Percentiles rank a stretch among this genome's conserved stretches.
These are phyloP conservation scores for Rhododendron henanense DNA, from an alignment of 148 eudicot species.

Conservation along the genomic window DNA sequence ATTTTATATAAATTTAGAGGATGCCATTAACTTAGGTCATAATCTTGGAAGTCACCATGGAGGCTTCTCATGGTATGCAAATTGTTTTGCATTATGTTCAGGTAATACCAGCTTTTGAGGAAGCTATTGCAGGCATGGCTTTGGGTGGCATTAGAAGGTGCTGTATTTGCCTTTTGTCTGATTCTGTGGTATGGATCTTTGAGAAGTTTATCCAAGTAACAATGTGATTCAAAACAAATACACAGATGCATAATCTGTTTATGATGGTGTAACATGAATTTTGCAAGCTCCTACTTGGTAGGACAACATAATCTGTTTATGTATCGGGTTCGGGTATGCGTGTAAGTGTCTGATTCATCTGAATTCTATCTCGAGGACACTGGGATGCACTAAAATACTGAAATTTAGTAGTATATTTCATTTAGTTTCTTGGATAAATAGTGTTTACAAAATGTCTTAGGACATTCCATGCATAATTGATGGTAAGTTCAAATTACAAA, in stretches of 20 bases:
- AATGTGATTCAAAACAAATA: not conserved
- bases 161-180: not conserved
- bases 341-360: not conserved
- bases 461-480: not conserved
- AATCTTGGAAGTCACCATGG: not conserved
- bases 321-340: not conserved
- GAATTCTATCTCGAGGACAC: not conserved
- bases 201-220: not conserved
- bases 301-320: not conserved
- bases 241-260: not conserved
- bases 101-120: constrained; percentile 99
- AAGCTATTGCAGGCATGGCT: constrained; percentile 88
- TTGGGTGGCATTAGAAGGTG: constrained; percentile 87
- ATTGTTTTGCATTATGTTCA: constrained; percentile 26
- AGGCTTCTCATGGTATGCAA: not conserved
- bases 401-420: not conserved
- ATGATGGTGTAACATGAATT: not conserved
- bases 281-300: not conserved
- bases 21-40: not conserved
- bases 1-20: not conserved
- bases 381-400: not conserved
- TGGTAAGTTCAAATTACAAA: not conserved
- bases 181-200: not conserved
- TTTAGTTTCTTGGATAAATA: not conserved
- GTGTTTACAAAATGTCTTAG: not conserved